Conservation (phyloP, 495 filamentous ascomycete species). For the Darksidea phi region DNA sequence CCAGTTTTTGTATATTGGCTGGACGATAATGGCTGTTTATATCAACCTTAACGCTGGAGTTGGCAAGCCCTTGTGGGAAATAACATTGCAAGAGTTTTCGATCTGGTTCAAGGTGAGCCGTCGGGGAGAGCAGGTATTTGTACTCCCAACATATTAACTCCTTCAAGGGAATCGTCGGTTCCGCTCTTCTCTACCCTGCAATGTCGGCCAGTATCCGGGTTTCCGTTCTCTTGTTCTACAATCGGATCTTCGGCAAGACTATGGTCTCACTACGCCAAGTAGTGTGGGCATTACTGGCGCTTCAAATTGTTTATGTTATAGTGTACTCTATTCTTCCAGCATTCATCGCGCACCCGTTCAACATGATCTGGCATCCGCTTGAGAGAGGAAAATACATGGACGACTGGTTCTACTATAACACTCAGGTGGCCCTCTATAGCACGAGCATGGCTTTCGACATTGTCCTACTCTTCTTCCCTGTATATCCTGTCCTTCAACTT, state of each 20-base stretch:
- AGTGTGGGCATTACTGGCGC: constrained; percentile 16
- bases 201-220: constrained; percentile 32
- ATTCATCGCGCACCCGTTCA: constrained; percentile 32
- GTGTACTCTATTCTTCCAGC: constrained; percentile 31
- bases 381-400: not conserved
- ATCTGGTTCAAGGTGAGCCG: constrained; percentile 28
- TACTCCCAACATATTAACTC: not conserved
- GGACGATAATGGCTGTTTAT: constrained; percentile 31
- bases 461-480: constrained; percentile 36
- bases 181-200: constrained; percentile 30
- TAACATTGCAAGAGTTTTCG: constrained; percentile 33
- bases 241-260: constrained; percentile 26
- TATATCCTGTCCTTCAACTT: constrained; percentile 31
- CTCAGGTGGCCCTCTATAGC: constrained; percentile 25
- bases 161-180: constrained; percentile 21
- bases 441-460: constrained; percentile 37
- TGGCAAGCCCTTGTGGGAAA: constrained; percentile 39
- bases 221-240: constrained; percentile 36
- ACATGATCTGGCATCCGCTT: constrained; percentile 25
- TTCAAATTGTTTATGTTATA: constrained; percentile 25
- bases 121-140: not conserved
- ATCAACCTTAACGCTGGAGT: constrained; percentile 35
- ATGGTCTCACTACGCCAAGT: constrained; percentile 1
- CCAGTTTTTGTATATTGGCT: constrained; percentile 35
- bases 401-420: constrained; percentile 25